Conservation (phyloP, 495 filamentous ascomycete genomes). For the Talaromyces ruber region DNA sequence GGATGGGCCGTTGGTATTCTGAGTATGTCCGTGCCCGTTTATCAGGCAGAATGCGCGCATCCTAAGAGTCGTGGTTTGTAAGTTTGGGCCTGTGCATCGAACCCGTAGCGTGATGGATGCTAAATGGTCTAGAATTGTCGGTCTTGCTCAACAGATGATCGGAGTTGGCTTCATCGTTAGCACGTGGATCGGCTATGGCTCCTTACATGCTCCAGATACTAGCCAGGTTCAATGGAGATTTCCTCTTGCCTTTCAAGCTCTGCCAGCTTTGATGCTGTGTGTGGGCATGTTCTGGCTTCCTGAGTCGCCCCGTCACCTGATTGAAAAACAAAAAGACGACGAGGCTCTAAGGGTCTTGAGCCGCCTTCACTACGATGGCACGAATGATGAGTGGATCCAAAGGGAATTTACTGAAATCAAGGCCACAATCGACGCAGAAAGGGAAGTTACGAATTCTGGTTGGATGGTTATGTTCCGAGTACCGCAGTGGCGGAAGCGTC, state of each 20-base stretch:
- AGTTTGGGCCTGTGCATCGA: neutral
- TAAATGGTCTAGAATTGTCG: conserved; percentile 33
- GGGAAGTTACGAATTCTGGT: conserved; percentile 29
- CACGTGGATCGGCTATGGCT: conserved; percentile 49
- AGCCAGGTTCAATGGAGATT: conserved; percentile 47
- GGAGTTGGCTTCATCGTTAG: conserved; percentile 46
- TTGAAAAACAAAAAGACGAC: conserved; percentile 34
- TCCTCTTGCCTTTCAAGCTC: conserved; percentile 44
- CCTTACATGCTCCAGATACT: conserved; percentile 28
- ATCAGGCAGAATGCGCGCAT: conserved; percentile 46
- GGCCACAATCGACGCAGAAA: conserved; percentile 38
- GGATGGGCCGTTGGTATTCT: conserved; percentile 54
- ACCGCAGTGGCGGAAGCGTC: conserved; percentile 38
- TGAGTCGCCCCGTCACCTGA: conserved; percentile 47
- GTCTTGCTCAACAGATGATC: conserved; percentile 53
- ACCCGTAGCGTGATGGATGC: conserved; percentile 14
- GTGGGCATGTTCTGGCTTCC: conserved; percentile 44
- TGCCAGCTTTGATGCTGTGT: conserved; percentile 34
- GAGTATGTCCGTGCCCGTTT: conserved; percentile 51
- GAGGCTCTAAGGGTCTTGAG: conserved; percentile 40
- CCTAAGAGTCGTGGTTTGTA: conserved; percentile 41
- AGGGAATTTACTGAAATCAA: conserved; percentile 40
- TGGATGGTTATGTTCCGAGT: conserved; percentile 46
- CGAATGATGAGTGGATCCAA: conserved; percentile 41
- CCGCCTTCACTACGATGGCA: conserved; percentile 40